Base-by-base conservation (phyloP, 306 rosid genomes). In the Potentilla sterilis region DNA sequence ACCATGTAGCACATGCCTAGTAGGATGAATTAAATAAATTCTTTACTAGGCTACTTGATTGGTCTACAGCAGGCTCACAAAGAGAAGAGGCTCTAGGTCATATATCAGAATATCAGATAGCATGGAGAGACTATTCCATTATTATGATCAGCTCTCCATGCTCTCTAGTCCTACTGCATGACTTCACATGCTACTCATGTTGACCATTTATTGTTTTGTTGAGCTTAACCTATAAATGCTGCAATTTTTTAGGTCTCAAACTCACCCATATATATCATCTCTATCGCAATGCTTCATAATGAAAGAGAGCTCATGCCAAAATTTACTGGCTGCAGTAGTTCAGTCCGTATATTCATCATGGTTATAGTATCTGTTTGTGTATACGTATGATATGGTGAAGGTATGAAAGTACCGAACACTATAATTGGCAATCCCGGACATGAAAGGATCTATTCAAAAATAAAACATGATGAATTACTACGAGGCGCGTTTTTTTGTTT, bases 171-270 rank as follows among this genome's bases (percentile, higher is more conserved):
- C 57, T 12, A 19, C 44, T 59, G 69, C 69, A 73, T 59, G 55
- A 44, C 77, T 74, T 74, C 77, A 74, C 77, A 74, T 74, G 77
- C 43, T 32, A 32, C 22, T 28, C 77, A 59, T 61, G 77, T 46
- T 74, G 34, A 61, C 38, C 57, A 59, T 59, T 74, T 43, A 59
- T 74, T 43, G 69, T 18, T 59, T 42, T 59, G 21, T 49, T 22
- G 55, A 73, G 61, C 77, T 9, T 7, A 38, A 62, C 66, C 61
- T 35, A n/a, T 37, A 10, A 2, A 18, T 38, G 75, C 32, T 51
- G 32, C 75, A 35, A 38, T 54, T 10, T 28, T 5, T 66, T 51
- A 52, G 28, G 11, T 4, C 24, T 55, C 8, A 32, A 42, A 19
- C n/a, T 8, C 19, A 22, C 52, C 22, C 22, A 18, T 22, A 41